phyloP scores from a whole-genome alignment of 1,284 basidiomycete species.

The Peniophora sp. region DNA sequence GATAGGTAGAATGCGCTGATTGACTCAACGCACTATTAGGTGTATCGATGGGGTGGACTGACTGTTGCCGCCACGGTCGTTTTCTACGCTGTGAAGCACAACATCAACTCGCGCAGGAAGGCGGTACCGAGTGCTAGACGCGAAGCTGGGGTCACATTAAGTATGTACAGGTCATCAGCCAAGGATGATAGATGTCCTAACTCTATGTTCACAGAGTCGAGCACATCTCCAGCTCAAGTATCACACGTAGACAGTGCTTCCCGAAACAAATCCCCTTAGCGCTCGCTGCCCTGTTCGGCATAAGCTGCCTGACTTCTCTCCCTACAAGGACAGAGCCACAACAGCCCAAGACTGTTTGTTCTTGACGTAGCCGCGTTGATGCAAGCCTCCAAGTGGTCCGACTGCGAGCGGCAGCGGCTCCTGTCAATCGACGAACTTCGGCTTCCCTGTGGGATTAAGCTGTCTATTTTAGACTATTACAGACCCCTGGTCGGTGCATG shows the following conservation, averaged over 20 bases:
- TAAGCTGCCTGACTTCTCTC: too few relatives aligned
- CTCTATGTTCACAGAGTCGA: neutral
- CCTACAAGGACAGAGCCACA: too few relatives aligned
- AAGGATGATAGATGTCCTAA: neutral
- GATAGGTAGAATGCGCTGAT: too few relatives aligned
- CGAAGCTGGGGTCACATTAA: neutral
- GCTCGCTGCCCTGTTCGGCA: neutral
- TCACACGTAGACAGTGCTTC: neutral
- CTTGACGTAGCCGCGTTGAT: too few relatives aligned
- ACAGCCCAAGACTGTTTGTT: too few relatives aligned
- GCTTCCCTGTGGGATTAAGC: too few relatives aligned
- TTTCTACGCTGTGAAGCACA: neutral
- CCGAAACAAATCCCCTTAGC: neutral
- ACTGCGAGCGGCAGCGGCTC: too few relatives aligned
- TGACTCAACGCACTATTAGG: neutral
- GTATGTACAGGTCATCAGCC: neutral
- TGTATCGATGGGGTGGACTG: neutral
- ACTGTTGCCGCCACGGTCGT: neutral
- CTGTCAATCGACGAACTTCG: neutral
- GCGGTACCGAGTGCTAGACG: neutral
- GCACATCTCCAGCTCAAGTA: neutral
- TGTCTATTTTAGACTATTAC: neutral
- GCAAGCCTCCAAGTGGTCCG: too few relatives aligned
- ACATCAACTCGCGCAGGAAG: neutral
- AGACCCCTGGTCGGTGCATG: too few relatives aligned